Percentiles rank a stretch among this genome's conserved stretches.
Conservation (phyloP, 495 filamentous ascomycete species). For the Aspergillus haitiensis region DNA sequence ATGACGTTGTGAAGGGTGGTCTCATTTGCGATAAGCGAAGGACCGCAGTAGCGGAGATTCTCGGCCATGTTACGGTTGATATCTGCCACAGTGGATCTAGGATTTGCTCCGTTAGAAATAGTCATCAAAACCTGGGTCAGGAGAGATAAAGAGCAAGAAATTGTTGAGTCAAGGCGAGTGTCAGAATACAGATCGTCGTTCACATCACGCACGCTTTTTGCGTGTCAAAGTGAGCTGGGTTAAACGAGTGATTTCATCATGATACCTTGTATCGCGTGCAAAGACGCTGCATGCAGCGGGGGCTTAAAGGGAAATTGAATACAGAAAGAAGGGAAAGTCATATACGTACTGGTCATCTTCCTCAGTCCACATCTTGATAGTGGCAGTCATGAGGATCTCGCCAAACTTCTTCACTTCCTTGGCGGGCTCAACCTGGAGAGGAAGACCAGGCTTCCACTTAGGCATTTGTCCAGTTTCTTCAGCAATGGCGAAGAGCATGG, state of each 20-base stretch:
- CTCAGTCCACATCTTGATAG: constrained; percentile 79
- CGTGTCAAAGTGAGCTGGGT: constrained; percentile 99
- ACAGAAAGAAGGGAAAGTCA: constrained; percentile 26
- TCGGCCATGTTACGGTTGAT: constrained; percentile 95
- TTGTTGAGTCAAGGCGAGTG: constrained; percentile 17
- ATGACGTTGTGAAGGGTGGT: constrained; percentile 63
- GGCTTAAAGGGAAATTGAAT: constrained; percentile 1
- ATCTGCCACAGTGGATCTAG: constrained; percentile 83
- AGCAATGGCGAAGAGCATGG: constrained; percentile 82
- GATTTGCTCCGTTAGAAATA: constrained; percentile 41
- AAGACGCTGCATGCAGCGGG: background rate
- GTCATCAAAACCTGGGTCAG: background rate
- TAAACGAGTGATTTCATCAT: constrained; percentile 93
- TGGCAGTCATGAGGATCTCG: constrained; percentile 80
- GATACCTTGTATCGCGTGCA: constrained; percentile 17
- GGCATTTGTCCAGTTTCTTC: constrained; percentile 74
- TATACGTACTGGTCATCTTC: constrained; percentile 85
- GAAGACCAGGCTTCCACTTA: constrained; percentile 89
- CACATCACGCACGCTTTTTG: constrained; percentile 77
- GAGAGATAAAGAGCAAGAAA: constrained; percentile 10
- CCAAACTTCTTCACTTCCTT: constrained; percentile 81
- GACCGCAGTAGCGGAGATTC: constrained; percentile 87
- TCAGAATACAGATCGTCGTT: constrained; percentile 64
- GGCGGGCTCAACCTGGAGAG: constrained; percentile 73
- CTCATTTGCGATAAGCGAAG: constrained; percentile 75